Base-by-base conservation (phyloP, 2,329 filamentous ascomycete genomes). In the Penicillium sp. region DNA sequence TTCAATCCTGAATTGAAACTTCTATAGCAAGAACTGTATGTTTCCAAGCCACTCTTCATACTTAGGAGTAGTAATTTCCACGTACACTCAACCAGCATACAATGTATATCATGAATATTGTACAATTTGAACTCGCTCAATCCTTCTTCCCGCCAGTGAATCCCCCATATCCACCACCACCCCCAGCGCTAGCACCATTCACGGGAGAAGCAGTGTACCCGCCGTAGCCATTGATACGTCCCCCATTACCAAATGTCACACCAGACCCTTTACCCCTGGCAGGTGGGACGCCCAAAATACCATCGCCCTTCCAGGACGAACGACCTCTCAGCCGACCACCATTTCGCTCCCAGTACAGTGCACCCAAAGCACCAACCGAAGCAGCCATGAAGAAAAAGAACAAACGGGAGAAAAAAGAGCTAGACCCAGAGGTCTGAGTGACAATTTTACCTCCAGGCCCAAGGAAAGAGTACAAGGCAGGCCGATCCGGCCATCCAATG, bases 201-300 rank as follows among this genome's bases (percentile, higher is more conserved):
- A 29, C 24, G 16, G 66, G 67, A 51, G 70, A 66, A 60, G 77
- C 67, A 60, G 80, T 75, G 64, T 85, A 83, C 46, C 79, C 80
- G 39, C 83, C 83, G 71, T 86, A 84, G 49, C 80, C 77, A 75
- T 79, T 83, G 59, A 81, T 64, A 55, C 80, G 69, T 37, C 79
- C 71, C 75, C 82, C 60, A 81, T 79, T 51, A 70, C 83, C 64
- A 69, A 83, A 86, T 7, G 78, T 77, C 47, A 85, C 83, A 46
- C 81, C 72, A 19, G 78, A 76, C 14, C 79, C 77, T 40, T 77
- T 79, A 2, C 65, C 66, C 3, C 65, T 46, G 72, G 72, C 10
- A 76, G 80, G 61, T 69, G 79, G 53, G 79, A 56, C 60, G 64
- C 54, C 82, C 74, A 77, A 40, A 26, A 63, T 75, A 55, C 82